Conservation (phyloP, 2,329 filamentous ascomycete species). For the Aureobasidium sp. region DNA sequence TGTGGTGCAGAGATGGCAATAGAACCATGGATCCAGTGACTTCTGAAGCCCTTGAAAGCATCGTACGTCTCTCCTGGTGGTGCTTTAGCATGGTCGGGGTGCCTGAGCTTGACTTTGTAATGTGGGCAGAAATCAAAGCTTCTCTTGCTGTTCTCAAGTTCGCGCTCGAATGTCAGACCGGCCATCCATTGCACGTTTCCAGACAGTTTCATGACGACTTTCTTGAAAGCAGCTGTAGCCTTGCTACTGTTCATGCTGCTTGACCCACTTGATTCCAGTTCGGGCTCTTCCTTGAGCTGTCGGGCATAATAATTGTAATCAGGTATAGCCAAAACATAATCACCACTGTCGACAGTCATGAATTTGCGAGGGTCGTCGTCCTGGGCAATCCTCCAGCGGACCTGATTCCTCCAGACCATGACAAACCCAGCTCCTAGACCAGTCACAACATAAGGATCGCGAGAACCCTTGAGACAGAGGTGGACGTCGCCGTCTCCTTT, state of each 20-base stretch:
- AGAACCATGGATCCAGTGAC: conserved; percentile 92
- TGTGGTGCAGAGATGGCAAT: conserved; percentile 82
- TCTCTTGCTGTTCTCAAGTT: conserved; percentile 62
- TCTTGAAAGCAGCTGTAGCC: conserved; percentile 83
- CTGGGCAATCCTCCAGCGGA: conserved; percentile 76
- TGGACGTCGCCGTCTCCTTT: conserved; percentile 94
- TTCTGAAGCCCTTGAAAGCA: conserved; percentile 93
- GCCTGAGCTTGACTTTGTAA: conserved; percentile 81
- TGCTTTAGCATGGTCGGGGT: conserved; percentile 64
- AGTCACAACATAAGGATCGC: conserved; percentile 89
- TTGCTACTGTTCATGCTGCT: conserved; percentile 57
- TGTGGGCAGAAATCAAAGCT: conserved; percentile 88
- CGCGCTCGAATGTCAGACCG: conserved; percentile 85
- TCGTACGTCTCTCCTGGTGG: conserved; percentile 60
- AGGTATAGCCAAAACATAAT: conserved; percentile 89
- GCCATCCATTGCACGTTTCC: conserved; percentile 91
- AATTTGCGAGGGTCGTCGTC: conserved; percentile 85
- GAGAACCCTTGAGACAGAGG: conserved; percentile 75
- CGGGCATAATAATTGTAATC: conserved; percentile 87
- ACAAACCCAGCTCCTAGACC: conserved; percentile 90
- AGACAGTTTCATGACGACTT: conserved; percentile 97
- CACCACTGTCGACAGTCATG: conserved; percentile 91
- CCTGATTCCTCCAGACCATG: conserved; percentile 97
- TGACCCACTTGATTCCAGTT: conserved; percentile 47
- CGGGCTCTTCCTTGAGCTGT: conserved; percentile 44